A percentile compares a stretch with the other conserved stretches of the same genome.
Conservation (phyloP, 2,329 filamentous ascomycete species). For the Cladosporium sp. region DNA sequence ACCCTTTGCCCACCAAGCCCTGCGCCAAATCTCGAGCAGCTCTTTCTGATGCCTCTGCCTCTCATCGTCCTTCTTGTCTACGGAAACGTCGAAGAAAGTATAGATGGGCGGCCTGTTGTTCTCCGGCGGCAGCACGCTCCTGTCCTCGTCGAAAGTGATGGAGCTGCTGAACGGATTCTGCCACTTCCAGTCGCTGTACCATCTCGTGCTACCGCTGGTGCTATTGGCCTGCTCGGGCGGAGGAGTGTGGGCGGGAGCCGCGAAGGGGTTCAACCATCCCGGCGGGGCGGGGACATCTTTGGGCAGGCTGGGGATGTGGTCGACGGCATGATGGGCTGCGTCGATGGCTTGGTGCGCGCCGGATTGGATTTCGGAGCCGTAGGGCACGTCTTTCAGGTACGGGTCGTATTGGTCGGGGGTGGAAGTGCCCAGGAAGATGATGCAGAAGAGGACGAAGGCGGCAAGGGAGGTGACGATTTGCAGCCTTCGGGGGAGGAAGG, state of each 20-base stretch:
- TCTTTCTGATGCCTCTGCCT: slow-evolving; percentile 70
- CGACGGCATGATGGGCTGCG: slow-evolving; percentile 36
- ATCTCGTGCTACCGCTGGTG: slow-evolving; percentile 71
- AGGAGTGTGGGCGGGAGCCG: slow-evolving; percentile 65
- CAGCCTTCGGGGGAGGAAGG: slow-evolving; percentile 43
- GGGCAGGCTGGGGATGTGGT: slow-evolving; percentile 29
- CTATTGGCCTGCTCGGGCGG: slow-evolving; percentile 73
- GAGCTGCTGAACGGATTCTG: slow-evolving; percentile 81
- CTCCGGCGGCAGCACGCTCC: slow-evolving; percentile 77
- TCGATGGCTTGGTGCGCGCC: slow-evolving; percentile 34
- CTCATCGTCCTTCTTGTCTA: slow-evolving; percentile 55
- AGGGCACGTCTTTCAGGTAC: slow-evolving; percentile 29
- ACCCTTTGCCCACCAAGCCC: slow-evolving; percentile 93
- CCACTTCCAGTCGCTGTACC: slow-evolving; percentile 91
- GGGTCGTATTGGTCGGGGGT: slow-evolving; percentile 24
- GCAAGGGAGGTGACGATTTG: slow-evolving; percentile 41
- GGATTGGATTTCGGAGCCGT: slow-evolving; percentile 35
- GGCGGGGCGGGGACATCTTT: slow-evolving; percentile 33
- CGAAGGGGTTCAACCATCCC: slow-evolving; percentile 57
- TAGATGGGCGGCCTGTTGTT: slow-evolving; percentile 70
- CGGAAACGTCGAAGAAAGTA: slow-evolving; percentile 78
- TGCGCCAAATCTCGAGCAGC: slow-evolving; percentile 79
- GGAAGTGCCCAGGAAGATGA: slow-evolving; percentile 32
- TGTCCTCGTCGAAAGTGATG: slow-evolving; percentile 73
- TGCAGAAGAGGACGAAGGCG: slow-evolving; percentile 35